Evolutionary conservation across 2,329 filamentous ascomycete species (phyloP).

Genomic region (Claviceps lovelessii): DNA sequence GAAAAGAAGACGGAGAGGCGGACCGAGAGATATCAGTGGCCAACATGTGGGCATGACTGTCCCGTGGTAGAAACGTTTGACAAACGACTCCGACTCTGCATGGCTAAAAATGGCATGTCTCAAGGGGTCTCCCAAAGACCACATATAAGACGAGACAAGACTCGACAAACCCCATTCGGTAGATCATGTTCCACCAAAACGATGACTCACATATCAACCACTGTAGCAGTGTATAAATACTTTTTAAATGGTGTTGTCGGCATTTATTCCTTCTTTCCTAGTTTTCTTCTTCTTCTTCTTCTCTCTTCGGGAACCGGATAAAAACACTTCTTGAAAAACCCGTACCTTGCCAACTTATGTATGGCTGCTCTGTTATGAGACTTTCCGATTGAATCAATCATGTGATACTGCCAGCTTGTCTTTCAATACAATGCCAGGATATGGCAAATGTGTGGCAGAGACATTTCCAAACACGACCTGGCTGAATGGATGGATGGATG

Average conservation of each 20-base stretch:
- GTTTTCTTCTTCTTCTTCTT: background rate
- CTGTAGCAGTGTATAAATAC: background rate
- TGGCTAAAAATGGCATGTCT: background rate
- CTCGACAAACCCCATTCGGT: background rate
- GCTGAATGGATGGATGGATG: no score
- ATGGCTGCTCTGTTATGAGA: background rate
- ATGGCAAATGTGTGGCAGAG: background rate
- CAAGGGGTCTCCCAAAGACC: background rate
- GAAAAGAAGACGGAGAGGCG: background rate
- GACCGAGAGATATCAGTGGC: background rate
- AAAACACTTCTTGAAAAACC: no score
- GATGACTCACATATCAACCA: background rate
- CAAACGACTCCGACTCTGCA: background rate
- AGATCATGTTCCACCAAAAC: background rate
- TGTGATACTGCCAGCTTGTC: background rate
- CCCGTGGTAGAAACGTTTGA: background rate
- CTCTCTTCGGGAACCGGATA: no score
- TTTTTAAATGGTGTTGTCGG: background rate
- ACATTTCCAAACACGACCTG: background rate
- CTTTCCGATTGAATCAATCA: background rate
- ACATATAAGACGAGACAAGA: background rate
- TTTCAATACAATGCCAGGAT: background rate
- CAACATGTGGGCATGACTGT: background rate
- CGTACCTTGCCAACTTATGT: no score
- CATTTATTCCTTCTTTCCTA: background rate